phyloP scores from a whole-genome alignment of 768 basidiomycete genomes.

The Fomitopsis serialis region DNA sequence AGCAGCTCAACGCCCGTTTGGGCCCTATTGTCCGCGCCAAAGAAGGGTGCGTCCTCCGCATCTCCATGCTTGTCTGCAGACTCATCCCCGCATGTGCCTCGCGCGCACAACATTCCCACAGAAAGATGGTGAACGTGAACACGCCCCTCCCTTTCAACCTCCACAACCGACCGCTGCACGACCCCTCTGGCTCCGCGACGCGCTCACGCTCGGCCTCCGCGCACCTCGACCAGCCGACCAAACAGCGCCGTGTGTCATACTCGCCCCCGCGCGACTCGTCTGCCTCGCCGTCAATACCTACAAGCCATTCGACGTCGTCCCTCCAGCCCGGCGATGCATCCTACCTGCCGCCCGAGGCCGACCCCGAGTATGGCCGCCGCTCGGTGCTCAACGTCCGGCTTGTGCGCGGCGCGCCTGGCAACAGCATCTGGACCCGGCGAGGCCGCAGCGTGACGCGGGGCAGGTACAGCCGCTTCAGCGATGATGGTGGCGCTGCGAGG shows the following conservation, averaged over 20 bases:
- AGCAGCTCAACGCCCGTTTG: slow-evolving; percentile 45
- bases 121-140: slow-evolving; percentile 69
- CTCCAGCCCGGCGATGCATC: slow-evolving; percentile 26
- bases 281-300: slow-evolving; percentile 25
- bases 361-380: slow-evolving; percentile 14
- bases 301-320: slow-evolving; percentile 25
- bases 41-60: slow-evolving; percentile 43
- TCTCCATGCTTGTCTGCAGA: neutral
- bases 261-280: slow-evolving; percentile 16
- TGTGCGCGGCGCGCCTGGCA: slow-evolving; percentile 17
- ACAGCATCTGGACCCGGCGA: slow-evolving; percentile 9
- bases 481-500: slow-evolving; percentile 7
- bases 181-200: slow-evolving; percentile 19
- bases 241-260: slow-evolving; percentile 14
- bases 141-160: slow-evolving; percentile 59
- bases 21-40: slow-evolving; percentile 53
- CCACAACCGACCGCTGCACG: slow-evolving; percentile 32
- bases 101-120: slow-evolving; percentile 20
- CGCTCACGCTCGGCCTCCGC: slow-evolving; percentile 28
- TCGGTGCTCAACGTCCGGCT: slow-evolving; percentile 26
- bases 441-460: slow-evolving; percentile 13
- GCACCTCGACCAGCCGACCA: slow-evolving; percentile 13
- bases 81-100: neutral
- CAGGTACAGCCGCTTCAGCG: slow-evolving; percentile 14
- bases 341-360: slow-evolving; percentile 23